Conservation (phyloP, 78 protist genomes). For the Anaeramoeba flamelloides region DNA sequence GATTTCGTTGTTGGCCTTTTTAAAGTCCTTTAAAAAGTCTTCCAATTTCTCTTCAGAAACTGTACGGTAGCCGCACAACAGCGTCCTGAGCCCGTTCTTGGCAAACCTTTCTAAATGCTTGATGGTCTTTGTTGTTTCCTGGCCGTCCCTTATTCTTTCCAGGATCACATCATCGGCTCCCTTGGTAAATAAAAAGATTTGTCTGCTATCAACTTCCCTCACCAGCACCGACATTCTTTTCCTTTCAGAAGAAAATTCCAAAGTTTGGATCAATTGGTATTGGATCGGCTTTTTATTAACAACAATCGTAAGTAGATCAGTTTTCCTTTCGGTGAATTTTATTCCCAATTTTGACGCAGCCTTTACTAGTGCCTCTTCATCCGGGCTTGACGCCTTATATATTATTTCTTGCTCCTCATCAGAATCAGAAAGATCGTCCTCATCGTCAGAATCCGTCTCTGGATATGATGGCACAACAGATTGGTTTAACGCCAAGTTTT, state of each 20-base stretch:
- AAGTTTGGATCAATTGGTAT: too few relatives aligned
- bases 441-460: too few relatives aligned
- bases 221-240: not conserved
- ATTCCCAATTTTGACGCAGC: not conserved
- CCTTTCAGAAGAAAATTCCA: not conserved
- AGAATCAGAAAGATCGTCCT: too few relatives aligned
- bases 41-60: not conserved
- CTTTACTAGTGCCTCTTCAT: constrained; percentile 7
- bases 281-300: too few relatives aligned
- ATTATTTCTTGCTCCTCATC: too few relatives aligned
- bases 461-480: too few relatives aligned
- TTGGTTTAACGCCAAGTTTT: too few relatives aligned
- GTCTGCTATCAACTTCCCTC: not conserved
- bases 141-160: not conserved
- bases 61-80: not conserved
- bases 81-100: not conserved
- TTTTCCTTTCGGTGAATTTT: too few relatives aligned
- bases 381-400: too few relatives aligned
- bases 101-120: not conserved
- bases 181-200: not conserved
- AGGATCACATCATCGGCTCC: not conserved
- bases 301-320: too few relatives aligned
- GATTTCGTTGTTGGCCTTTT: not conserved
- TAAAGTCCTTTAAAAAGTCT: not conserved
- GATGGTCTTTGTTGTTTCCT: not conserved